Percentiles rank a stretch among this genome's conserved stretches.
phyloP scores from a whole-genome alignment of 306 rosid genomes.

The Trifolium subterraneum region DNA sequence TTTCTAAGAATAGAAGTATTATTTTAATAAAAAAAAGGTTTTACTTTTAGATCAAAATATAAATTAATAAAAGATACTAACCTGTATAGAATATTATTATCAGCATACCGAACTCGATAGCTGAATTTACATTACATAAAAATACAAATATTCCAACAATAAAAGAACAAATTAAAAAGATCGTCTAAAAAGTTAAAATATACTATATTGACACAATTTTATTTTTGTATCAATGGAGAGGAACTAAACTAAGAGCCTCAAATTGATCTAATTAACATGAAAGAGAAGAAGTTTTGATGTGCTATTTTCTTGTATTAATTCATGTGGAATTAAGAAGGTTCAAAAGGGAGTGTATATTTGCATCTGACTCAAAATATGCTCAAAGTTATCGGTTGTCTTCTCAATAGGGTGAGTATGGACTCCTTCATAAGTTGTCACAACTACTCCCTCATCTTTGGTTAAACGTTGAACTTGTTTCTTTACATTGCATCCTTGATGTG shows the following conservation, averaged over 20 bases:
- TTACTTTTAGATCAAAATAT: too few species aligned
- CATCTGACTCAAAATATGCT: constrained; percentile 88
- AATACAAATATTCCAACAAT: constrained; percentile 25
- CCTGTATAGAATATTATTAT: not conserved
- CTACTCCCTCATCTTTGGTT: constrained; percentile 80
- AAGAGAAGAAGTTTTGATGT: not conserved
- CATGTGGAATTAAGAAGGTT: not conserved
- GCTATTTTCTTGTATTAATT: not conserved
- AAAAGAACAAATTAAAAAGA: constrained; percentile 29
- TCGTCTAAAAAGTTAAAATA: constrained; percentile 36
- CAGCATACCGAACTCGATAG: constrained; percentile 22
- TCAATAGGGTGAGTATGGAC: constrained; percentile 81
- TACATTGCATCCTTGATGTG: constrained; percentile 86
- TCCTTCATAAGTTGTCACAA: constrained; percentile 91
- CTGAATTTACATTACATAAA: constrained; percentile 42
- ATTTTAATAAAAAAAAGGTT: too few species aligned
- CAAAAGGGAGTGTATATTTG: constrained; percentile 73
- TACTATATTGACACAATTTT: constrained; percentile 32
- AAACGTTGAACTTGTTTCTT: constrained; percentile 94
- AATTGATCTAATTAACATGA: constrained; percentile 22
- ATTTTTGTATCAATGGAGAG: constrained; percentile 39
- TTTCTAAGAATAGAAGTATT: too few species aligned
- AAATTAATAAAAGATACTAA: too few species aligned
- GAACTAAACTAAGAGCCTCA: constrained; percentile 29
- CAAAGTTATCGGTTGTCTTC: constrained; percentile 82